Evolutionary conservation across 2,329 filamentous ascomycete genomes (phyloP).

Genomic region (Sarocladiaceae sp.): DNA sequence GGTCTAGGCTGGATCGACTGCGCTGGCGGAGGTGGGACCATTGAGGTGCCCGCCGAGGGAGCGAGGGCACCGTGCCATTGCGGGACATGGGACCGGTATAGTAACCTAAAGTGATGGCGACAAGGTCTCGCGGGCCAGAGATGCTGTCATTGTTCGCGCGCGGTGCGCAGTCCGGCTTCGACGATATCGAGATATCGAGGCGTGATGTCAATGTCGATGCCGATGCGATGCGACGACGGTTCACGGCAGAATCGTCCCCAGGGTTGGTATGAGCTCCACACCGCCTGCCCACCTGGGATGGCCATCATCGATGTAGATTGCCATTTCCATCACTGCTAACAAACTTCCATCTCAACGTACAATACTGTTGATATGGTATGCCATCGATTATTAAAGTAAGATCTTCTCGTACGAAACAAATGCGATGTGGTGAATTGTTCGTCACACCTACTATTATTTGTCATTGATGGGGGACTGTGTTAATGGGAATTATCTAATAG

Average conservation of each 20-base stretch:
- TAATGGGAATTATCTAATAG: too few relatives aligned
- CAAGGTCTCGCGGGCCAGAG: not conserved
- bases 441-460: too few relatives aligned
- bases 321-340: too few relatives aligned
- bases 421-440: too few relatives aligned
- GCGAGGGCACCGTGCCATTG: constrained; percentile 35
- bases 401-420: too few relatives aligned
- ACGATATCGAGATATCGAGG: not conserved
- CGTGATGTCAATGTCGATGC: not conserved
- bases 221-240: not conserved
- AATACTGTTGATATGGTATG: too few relatives aligned
- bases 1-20: constrained; percentile 44
- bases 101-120: not conserved
- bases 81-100: constrained; percentile 30
- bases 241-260: not conserved
- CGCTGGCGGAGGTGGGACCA: constrained; percentile 53
- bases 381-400: too few relatives aligned
- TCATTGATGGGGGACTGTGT: too few relatives aligned
- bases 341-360: too few relatives aligned
- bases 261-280: not conserved
- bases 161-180: not conserved
- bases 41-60: constrained; percentile 41
- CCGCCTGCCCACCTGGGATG: not conserved
- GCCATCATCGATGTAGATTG: too few relatives aligned
- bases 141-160: not conserved